phyloP scores from a whole-genome alignment of 176 grass and related monocot genomes.

The Hordeum vulgare region MorexV3_pseudomolecules_assembly NC_058520.1:409690326-409690825 shows the following conservation, averaged over 20 bases:
- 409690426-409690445: not conserved
- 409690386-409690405: not conserved
- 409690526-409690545: not conserved
- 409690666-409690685: not conserved
- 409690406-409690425: not conserved
- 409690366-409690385: not conserved
- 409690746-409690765: slow-evolving; percentile 5
- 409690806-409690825: not conserved
- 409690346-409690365: not conserved
- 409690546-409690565: not conserved
- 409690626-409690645: not conserved
- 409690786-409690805: not conserved
- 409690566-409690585: not conserved
- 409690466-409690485: not conserved
- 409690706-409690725: not conserved
- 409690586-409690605: not conserved
- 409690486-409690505: not conserved
- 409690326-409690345: not conserved
- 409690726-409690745: not conserved
- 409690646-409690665: not conserved
- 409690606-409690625: not conserved
- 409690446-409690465: not conserved
- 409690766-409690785: not conserved
- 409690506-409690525: not conserved
- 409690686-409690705: not conserved